These are phyloP conservation scores for Nyssa sinensis DNA, from an alignment of 148 eudicot genomes.

Conservation along the genomic window DNA sequence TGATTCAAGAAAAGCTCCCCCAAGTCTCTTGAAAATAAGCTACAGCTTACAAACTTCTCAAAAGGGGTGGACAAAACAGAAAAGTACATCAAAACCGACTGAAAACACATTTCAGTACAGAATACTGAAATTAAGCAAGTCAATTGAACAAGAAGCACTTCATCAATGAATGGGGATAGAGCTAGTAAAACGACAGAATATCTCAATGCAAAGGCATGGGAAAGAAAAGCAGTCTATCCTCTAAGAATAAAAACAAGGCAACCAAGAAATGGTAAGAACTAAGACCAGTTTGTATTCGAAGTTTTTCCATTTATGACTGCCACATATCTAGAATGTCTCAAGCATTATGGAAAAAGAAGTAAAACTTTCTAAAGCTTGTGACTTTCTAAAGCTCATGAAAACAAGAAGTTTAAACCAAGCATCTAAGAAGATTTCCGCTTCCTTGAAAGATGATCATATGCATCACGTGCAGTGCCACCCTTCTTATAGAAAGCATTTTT, in stretches of 20 bases:
- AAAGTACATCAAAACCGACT: not conserved
- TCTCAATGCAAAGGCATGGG: not conserved
- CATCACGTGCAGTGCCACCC: conserved; percentile 52
- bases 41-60: not conserved
- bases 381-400: not conserved
- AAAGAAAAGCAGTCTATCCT: not conserved
- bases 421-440: conserved; percentile 60
- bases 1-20: not conserved
- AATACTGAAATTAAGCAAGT: not conserved
- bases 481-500: conserved; percentile 44
- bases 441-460: conserved; percentile 51
- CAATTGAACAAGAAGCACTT: not conserved
- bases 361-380: not conserved
- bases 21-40: not conserved
- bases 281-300: not conserved
- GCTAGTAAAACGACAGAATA: not conserved
- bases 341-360: not conserved
- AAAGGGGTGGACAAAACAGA: not conserved
- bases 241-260: not conserved
- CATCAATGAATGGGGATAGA: not conserved
- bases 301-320: conserved; percentile 13
- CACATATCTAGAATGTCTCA: not conserved
- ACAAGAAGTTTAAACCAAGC: conserved; percentile 4
- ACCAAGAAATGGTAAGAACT: not conserved
- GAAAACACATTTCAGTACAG: not conserved